phyloP scores from a whole-genome alignment of 140 eudicot genomes.

The Oenanthe javanica region DNA sequence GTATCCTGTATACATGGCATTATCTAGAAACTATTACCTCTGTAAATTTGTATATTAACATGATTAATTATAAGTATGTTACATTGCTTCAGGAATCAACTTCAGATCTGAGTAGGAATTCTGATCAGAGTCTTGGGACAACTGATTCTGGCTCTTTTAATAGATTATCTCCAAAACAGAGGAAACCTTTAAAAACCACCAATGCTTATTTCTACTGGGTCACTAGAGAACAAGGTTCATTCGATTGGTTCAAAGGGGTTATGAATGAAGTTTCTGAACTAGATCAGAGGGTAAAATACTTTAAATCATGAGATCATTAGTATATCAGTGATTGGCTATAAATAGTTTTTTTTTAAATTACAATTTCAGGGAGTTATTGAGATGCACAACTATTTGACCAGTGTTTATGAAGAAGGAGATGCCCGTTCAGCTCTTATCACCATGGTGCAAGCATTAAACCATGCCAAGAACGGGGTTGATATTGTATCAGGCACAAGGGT shows the following conservation, averaged over 20 bases:
- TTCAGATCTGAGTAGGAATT: constrained; percentile 53
- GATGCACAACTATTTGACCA: constrained; percentile 95
- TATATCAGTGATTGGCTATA: background rate
- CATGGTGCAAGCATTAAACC: constrained; percentile 98
- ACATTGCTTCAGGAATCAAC: constrained; percentile 49
- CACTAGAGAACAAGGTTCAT: constrained; percentile 97
- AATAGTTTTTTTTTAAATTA: background rate
- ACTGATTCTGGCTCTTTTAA: constrained; percentile 35
- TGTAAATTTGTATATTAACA: background rate
- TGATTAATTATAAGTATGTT: background rate
- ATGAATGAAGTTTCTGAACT: constrained; percentile 97
- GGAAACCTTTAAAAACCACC: constrained; percentile 63
- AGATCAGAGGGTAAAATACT: constrained; percentile 73
- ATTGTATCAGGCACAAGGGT: constrained; percentile 96
- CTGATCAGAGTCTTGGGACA: constrained; percentile 57
- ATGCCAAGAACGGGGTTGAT: constrained; percentile 98
- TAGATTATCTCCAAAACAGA: constrained; percentile 44
- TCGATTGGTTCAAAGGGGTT: constrained; percentile 99
- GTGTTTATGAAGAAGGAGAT: constrained; percentile 98
- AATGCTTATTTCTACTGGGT: constrained; percentile 99
- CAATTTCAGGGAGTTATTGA: constrained; percentile 78
- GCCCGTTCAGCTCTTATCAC: constrained; percentile 98
- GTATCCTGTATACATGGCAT: background rate
- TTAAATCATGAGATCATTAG: background rate
- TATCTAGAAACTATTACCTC: background rate